Evolutionary conservation across 108 stramenopile genomes (phyloP).

Genomic region (Cyclostephanos tholiformis): DNA sequence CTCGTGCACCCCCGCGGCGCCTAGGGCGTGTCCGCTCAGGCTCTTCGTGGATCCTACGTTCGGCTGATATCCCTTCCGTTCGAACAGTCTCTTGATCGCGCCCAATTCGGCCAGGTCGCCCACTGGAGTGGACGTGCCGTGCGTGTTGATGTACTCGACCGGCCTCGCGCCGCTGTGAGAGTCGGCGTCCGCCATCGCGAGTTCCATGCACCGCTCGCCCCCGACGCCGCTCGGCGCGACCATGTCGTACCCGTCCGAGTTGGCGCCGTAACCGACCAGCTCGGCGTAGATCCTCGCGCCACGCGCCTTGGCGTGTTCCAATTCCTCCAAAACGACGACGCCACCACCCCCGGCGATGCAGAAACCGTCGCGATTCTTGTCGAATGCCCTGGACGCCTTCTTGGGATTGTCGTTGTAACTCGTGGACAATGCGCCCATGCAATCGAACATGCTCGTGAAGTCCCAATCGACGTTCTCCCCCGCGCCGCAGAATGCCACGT

Average conservation of each 20-base stretch:
- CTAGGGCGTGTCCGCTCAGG: constrained; percentile 95
- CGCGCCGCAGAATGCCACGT: constrained; percentile 91
- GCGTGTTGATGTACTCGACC: constrained; percentile 97
- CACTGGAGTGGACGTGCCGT: constrained; percentile 98
- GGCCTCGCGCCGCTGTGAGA: constrained; percentile 66
- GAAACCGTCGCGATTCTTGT: constrained; percentile 97
- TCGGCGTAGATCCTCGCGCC: constrained; percentile 97
- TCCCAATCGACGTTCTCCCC: constrained; percentile 91
- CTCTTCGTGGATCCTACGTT: constrained; percentile 97
- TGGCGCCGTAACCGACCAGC: constrained; percentile 94
- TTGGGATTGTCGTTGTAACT: constrained; percentile 89
- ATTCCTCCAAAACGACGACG: constrained; percentile 93
- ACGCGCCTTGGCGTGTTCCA: constrained; percentile 95
- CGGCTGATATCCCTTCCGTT: constrained; percentile 86
- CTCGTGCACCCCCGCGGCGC: constrained; percentile 98
- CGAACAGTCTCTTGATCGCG: constrained; percentile 90
- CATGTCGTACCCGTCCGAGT: constrained; percentile 99
- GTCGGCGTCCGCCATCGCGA: constrained; percentile 87
- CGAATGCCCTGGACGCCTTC: constrained; percentile 92
- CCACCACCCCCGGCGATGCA: constrained; percentile 99
- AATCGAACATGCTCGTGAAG: constrained; percentile 94
- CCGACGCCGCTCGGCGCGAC: constrained; percentile 98
- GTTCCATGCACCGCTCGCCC: constrained; percentile 90
- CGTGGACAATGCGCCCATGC: constrained; percentile 95
- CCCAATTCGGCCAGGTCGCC: constrained; percentile 94